phyloP scores from a whole-genome alignment of 139 green algal genomes.

The Microglena sp. region DNA sequence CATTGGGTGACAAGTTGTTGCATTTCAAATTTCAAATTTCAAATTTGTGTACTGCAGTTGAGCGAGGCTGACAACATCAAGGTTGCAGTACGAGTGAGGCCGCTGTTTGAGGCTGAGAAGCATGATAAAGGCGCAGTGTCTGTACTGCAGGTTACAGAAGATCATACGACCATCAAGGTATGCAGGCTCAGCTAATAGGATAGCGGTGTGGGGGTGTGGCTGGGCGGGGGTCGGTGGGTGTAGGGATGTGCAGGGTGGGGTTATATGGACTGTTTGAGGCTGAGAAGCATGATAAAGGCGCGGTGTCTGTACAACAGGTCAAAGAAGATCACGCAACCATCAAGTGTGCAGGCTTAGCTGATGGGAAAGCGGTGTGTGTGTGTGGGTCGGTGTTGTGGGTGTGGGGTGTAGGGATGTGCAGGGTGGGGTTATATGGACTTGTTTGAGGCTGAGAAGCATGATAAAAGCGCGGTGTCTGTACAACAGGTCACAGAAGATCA shows the following conservation, averaged over 20 bases:
- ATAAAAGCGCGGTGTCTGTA: constrained; percentile 25
- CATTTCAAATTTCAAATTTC: too few relatives aligned
- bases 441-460: background rate
- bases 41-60: constrained; percentile 15
- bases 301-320: background rate
- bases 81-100: constrained; percentile 52
- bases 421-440: background rate
- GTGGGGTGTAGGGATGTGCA: background rate
- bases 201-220: too few relatives aligned
- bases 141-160: constrained; percentile 34
- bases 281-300: background rate
- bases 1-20: too few relatives aligned
- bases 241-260: too few relatives aligned
- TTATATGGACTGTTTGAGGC: background rate
- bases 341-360: background rate
- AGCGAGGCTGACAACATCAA: constrained; percentile 52
- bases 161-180: constrained; percentile 38
- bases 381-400: background rate
- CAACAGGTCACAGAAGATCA: constrained; percentile 33
- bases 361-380: background rate
- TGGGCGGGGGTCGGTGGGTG: background rate
- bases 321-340: background rate
- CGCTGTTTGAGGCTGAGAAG: constrained; percentile 30
- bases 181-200: background rate
- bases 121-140: constrained; percentile 21